A percentile compares a stretch with the other conserved stretches of the same genome.
These are phyloP conservation scores for Nakaseomyces uthaithaninus DNA, from an alignment of 1,139 yeast genomes.

Conservation along the genomic window DNA sequence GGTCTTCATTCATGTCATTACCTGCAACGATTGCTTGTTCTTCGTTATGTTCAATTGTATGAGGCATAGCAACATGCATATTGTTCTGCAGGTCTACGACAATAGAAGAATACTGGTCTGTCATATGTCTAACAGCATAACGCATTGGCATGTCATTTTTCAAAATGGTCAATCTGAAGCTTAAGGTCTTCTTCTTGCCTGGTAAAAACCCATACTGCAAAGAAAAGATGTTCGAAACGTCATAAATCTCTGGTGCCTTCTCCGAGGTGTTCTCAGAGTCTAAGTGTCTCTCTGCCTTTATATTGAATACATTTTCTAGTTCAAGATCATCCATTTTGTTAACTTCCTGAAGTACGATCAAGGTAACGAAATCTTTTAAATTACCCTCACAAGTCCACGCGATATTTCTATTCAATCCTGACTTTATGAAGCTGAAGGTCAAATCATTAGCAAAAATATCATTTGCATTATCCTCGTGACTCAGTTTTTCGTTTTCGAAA, in stretches of 20 bases:
- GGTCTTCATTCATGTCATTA: constrained; percentile 5
- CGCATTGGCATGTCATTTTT: constrained; percentile 17
- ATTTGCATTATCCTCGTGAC: not conserved
- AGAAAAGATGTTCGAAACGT: constrained; percentile 19
- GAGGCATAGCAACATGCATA: constrained; percentile 11
- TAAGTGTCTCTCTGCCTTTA: constrained; percentile 14
- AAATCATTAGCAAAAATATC: constrained; percentile 8
- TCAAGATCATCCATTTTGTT: constrained; percentile 19
- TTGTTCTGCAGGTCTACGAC: constrained; percentile 16
- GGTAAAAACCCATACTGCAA: constrained; percentile 11
- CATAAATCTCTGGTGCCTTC: constrained; percentile 18
- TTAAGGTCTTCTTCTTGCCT: constrained; percentile 10
- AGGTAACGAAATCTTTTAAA: constrained; percentile 20
- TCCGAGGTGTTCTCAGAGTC: not conserved
- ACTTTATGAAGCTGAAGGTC: constrained; percentile 22
- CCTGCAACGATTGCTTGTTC: constrained; percentile 4
- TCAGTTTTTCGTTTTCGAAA: constrained; percentile 9
- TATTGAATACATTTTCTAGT: constrained; percentile 22
- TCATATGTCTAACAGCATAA: constrained; percentile 14
- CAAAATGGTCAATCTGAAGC: constrained; percentile 20
- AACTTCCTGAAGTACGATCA: constrained; percentile 23
- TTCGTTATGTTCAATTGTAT: not conserved
- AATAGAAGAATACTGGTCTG: constrained; percentile 15
- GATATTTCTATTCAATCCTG: constrained; percentile 28
- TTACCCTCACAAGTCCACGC: constrained; percentile 28